Evolutionary conservation across 2,329 filamentous ascomycete species (phyloP), one percentile per base, ranked within the genome.

Genomic region (Fusarium tupiense): DNA sequence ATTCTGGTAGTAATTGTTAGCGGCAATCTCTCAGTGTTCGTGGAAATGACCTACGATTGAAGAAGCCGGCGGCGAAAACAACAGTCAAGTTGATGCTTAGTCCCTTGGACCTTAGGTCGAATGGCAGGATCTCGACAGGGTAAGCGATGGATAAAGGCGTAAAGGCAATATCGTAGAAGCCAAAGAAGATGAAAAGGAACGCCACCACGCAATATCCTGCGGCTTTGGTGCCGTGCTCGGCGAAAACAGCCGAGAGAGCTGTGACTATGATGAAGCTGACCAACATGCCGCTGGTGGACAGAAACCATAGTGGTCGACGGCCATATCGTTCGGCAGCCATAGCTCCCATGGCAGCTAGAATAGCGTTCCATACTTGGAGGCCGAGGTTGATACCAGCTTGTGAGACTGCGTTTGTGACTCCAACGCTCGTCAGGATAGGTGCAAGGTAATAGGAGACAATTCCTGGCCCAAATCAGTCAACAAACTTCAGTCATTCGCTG

Each of bases 131-230:
- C 26, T 74, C 72, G 6, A 74, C 71, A 5, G 71, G 56, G 19
- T 74, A 74, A 1, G 63, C 64, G 3, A 64, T 64, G 2, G 56
- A 46, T 1, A 74, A 31, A 1, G 71, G 71, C 0, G 71, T 74
- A 3, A 61, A 71, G 13, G 71, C 71, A 29, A 74, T 65, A 8
- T 71, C 68, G 29, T 74, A 74, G 63, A 74, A 74, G 24, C 67
- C 58, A 19, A 68, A 71, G 29, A 61, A 74, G 6, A 74, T 38
- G 17, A 74, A 74, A 1, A 74, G 50, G 11, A 74, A 71, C 0
- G 67, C 62, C 1, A 74, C 64, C 3, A 67, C 72, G 8, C 57
- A 69, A 6, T 57, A 52, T 5, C 68, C 72, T 33, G 69, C 64
- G 1, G 49, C 44, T 40, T 66, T 69, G 6, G 38, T 64, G 0